phyloP scores from a whole-genome alignment of 1,284 basidiomycete species.

The Microbotryomycetes sp. region DNA sequence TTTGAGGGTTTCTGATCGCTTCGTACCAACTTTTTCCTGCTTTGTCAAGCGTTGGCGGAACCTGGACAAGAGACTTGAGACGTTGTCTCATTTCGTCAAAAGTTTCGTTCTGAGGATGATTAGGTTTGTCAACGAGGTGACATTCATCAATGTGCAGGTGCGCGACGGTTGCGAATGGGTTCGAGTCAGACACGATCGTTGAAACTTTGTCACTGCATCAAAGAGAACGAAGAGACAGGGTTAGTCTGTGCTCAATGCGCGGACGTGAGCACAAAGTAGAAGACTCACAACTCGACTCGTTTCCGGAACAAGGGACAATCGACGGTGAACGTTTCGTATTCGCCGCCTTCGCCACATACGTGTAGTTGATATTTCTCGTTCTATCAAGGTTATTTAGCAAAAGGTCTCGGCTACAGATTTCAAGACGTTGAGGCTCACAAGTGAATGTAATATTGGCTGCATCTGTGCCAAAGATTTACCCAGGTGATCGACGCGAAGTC shows the following conservation, averaged over 20 bases:
- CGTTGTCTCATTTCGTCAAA: constrained; percentile 1
- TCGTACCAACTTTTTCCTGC: too few species aligned
- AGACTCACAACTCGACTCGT: constrained; percentile 61
- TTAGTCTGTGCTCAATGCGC: too few species aligned
- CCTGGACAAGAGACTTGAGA: neutral
- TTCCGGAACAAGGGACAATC: constrained; percentile 84
- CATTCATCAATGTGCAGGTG: constrained; percentile 72
- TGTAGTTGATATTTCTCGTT: constrained; percentile 81
- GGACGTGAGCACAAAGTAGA: neutral
- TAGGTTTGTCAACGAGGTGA: constrained; percentile 46
- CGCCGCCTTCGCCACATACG: constrained; percentile 94
- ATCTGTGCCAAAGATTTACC: constrained; percentile 71
- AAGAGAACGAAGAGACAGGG: too few species aligned
- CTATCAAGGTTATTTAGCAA: constrained; percentile 44
- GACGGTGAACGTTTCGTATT: constrained; percentile 91
- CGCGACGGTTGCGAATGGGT: constrained; percentile 56
- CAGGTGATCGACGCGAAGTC: constrained; percentile 56
- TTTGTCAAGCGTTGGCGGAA: neutral
- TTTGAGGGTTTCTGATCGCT: too few species aligned
- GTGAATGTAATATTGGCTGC: constrained; percentile 61
- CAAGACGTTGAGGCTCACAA: constrained; percentile 51
- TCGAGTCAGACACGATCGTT: constrained; percentile 20
- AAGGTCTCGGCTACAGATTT: neutral
- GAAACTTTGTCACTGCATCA: constrained; percentile 13
- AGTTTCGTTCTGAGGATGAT: constrained; percentile 9